Conservation (phyloP, 2,329 filamentous ascomycete genomes). For the Dothistroma pini region DNA sequence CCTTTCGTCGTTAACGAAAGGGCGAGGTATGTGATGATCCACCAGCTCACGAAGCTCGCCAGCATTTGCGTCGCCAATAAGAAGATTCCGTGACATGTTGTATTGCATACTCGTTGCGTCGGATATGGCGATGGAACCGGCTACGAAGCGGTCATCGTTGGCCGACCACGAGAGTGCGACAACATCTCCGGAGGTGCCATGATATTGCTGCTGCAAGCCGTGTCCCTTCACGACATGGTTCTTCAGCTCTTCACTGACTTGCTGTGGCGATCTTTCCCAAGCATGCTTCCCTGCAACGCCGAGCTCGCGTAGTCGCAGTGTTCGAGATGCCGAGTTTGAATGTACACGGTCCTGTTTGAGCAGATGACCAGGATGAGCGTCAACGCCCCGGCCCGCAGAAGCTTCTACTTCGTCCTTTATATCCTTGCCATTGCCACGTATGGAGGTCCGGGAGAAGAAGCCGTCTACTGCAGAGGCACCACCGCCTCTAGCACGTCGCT, state of each 20-base stretch:
- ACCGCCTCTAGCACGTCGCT: conserved; percentile 10
- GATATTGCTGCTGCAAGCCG: conserved; percentile 47
- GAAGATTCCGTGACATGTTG: conserved; percentile 55
- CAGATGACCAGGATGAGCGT: background rate
- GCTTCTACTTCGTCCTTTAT: background rate
- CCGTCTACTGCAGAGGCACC: conserved; percentile 16
- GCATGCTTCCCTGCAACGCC: conserved; percentile 20
- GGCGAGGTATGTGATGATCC: conserved; percentile 48
- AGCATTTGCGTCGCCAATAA: conserved; percentile 47
- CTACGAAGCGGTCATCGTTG: conserved; percentile 53
- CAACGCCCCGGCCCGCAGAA: background rate
- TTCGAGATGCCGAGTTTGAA: conserved; percentile 19
- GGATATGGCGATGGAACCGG: conserved; percentile 54
- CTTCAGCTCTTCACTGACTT: conserved; percentile 26
- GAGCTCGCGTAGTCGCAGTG: conserved; percentile 30
- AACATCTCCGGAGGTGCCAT: conserved; percentile 57
- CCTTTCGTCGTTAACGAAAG: conserved; percentile 34
- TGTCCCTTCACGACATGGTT: conserved; percentile 40
- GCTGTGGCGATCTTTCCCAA: conserved; percentile 13
- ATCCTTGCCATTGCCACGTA: conserved; percentile 8
- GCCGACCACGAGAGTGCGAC: conserved; percentile 55
- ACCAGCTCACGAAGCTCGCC: conserved; percentile 51
- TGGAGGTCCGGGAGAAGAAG: conserved; percentile 26
- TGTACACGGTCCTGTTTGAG: conserved; percentile 16
- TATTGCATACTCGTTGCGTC: conserved; percentile 58